Evolutionary conservation across 495 filamentous ascomycete species (phyloP), one percentile per base, ranked within the genome.

Genomic region (Penicillium crystallinum): DNA sequence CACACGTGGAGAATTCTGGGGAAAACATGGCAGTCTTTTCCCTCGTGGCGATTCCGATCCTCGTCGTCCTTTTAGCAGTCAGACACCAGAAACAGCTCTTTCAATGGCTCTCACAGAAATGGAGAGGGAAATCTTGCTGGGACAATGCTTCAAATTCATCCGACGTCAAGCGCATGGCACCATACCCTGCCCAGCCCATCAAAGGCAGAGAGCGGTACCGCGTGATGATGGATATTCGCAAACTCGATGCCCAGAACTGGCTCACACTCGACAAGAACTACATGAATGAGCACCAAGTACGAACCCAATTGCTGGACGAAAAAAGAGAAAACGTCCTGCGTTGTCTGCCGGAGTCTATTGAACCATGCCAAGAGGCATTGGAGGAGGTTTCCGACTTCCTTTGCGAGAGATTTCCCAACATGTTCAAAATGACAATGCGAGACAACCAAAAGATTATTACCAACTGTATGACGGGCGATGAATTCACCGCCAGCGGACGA

Each of bases 201-300:
- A 67, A 62, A 39, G 74, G 72, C n/a, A 56, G 70, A 42, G 69
- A 71, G 30, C 59, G 70, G 54, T 77, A 75, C 51, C 64, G 71
- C 22, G 69, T 80, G 46, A 75, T 76, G 56, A 81, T 81, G 79
- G 79, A 81, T 33, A 67, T 83, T 17, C 72, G 72, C 49, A 76
- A 71, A 52, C 61, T 82, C 25, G 77, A 80, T 36, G 51, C 58
- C 15, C 59, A 66, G 36, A 79, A 80, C 38, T 83, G 79, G 80
- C 68, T 83, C 27, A 78, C 74, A 1, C 53, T 82, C 30, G 79
- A 82, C 58, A 69, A 75, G 37, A 70, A 72, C 49, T 81, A 81
- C 46, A 66, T 70, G 56, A 67, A 69, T 23, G 77, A 78, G 52
- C 77, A 80, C 57, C 52, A 57, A 2, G 66, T 79, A 22, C 68